Evolutionary conservation across 2,329 filamentous ascomycete species (phyloP).

Genomic region (Zalaria sp.): DNA sequence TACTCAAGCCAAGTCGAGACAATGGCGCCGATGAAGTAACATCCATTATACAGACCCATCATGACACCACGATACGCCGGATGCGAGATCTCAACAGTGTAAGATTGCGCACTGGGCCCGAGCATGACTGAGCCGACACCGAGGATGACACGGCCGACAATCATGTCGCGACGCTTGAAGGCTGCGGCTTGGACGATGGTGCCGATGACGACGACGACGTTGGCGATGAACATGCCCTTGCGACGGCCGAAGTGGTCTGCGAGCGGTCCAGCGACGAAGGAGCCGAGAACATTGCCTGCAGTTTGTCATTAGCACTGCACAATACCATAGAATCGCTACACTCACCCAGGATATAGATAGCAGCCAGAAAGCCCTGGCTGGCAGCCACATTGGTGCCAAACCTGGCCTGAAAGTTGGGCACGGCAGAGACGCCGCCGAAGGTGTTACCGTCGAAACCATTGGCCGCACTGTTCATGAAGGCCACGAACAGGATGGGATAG

Average conservation of each 20-base stretch:
- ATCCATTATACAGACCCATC: constrained; percentile 37
- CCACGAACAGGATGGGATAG: not conserved
- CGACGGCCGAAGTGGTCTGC: constrained; percentile 14
- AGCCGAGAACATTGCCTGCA: constrained; percentile 27
- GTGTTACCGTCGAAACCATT: constrained; percentile 46
- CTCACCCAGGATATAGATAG: constrained; percentile 33
- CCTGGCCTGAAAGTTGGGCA: constrained; percentile 27
- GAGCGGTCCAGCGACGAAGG: constrained; percentile 14
- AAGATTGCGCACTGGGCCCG: not conserved
- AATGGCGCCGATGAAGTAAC: not conserved
- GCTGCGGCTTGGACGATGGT: constrained; percentile 36
- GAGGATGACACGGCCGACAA: constrained; percentile 47
- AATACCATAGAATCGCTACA: constrained; percentile 29
- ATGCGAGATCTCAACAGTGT: constrained; percentile 42
- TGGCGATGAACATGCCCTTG: constrained; percentile 33
- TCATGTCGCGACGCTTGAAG: constrained; percentile 35
- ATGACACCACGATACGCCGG: constrained; percentile 46
- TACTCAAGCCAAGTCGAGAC: not conserved
- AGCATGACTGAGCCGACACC: constrained; percentile 35
- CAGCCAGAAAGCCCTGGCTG: constrained; percentile 27
- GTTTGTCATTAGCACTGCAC: constrained; percentile 4
- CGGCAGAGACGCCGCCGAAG: constrained; percentile 37
- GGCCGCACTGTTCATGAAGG: constrained; percentile 14
- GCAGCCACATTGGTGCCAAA: constrained; percentile 27
- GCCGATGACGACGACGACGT: constrained; percentile 49